A percentile compares a stretch with the other conserved stretches of the same genome.
Evolutionary conservation across 1,284 basidiomycete genomes (phyloP).

Genomic region (Athelia psychrophila): DNA sequence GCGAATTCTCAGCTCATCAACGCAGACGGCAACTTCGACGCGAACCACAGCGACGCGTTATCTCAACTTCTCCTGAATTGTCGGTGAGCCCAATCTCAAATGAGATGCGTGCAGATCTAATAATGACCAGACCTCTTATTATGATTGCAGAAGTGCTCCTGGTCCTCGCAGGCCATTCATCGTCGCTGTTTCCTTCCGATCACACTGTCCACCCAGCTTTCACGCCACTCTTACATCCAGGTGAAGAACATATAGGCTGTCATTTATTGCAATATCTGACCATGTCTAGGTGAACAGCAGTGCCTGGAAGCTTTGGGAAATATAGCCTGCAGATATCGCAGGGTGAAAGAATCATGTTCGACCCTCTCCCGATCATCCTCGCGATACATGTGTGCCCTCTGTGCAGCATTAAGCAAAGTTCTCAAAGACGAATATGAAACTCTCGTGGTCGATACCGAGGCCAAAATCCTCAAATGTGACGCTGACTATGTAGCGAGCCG

Average conservation of each 20-base stretch:
- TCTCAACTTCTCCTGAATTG: no score
- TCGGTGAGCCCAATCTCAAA: no score
- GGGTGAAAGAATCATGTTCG: conserved; percentile 56
- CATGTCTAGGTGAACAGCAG: conserved; percentile 63
- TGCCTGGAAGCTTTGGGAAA: conserved; percentile 72
- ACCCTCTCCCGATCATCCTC: conserved; percentile 58
- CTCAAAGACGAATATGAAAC: conserved; percentile 77
- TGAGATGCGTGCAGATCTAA: no score
- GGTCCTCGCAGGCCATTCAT: conserved; percentile 79
- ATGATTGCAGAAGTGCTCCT: conserved; percentile 86
- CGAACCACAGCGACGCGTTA: neutral
- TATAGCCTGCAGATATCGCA: conserved; percentile 71
- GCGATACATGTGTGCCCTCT: conserved; percentile 75
- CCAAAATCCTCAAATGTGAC: conserved; percentile 72
- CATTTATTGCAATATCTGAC: neutral
- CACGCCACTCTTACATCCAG: conserved; percentile 71
- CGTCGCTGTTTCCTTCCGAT: conserved; percentile 70
- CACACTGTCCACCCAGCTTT: conserved; percentile 64
- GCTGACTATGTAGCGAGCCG: conserved; percentile 67
- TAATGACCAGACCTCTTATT: no score
- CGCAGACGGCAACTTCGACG: neutral
- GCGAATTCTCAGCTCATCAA: neutral
- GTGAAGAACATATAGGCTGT: neutral
- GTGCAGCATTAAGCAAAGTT: conserved; percentile 67
- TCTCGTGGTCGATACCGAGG: conserved; percentile 79